These are phyloP conservation scores for Naematelia aurantialba DNA, from an alignment of 768 basidiomycete genomes.

Conservation along the genomic window DNA sequence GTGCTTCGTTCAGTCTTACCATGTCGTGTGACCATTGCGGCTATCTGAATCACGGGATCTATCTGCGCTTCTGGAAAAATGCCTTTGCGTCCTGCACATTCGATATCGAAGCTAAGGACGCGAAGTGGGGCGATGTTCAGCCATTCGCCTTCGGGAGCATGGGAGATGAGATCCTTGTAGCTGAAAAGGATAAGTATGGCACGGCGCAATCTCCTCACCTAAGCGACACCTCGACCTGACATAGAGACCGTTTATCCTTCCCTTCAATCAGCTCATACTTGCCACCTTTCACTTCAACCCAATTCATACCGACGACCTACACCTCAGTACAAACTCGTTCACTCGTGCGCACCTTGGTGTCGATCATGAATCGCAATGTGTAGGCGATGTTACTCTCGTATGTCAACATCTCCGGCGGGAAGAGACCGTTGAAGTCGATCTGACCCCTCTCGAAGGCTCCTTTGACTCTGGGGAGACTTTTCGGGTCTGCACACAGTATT, in stretches of 20 bases:
- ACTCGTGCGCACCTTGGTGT: slow-evolving; percentile 66
- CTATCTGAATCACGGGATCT: slow-evolving; percentile 97
- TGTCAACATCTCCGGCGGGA: slow-evolving; percentile 59
- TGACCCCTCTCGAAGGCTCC: slow-evolving; percentile 78
- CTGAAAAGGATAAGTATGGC: slow-evolving; percentile 52
- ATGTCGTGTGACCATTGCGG: slow-evolving; percentile 97
- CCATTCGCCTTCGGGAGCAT: slow-evolving; percentile 88
- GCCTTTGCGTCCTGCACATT: slow-evolving; percentile 95
- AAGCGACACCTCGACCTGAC: slow-evolving; percentile 77
- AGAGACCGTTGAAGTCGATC: slow-evolving; percentile 63
- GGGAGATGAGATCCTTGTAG: slow-evolving; percentile 80
- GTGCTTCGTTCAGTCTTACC: slow-evolving; percentile 56
- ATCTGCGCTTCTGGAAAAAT: slow-evolving; percentile 86
- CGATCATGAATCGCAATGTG: slow-evolving; percentile 94
- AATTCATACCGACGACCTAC: slow-evolving; percentile 97
- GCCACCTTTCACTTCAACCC: slow-evolving; percentile 87
- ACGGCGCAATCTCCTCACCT: slow-evolving; percentile 55
- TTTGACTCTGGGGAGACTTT: slow-evolving; percentile 78
- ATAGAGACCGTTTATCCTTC: slow-evolving; percentile 66
- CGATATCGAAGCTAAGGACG: slow-evolving; percentile 96
- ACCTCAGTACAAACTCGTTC: slow-evolving; percentile 1
- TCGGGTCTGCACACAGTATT: slow-evolving; percentile 69
- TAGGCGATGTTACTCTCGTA: slow-evolving; percentile 94
- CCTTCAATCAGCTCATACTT: slow-evolving; percentile 66
- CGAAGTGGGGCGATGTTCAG: slow-evolving; percentile 86